Evolutionary conservation across 2,329 filamentous ascomycete genomes (phyloP), one percentile per base, ranked within the genome.

Genomic region (Sclerotinia subarctica): DNA sequence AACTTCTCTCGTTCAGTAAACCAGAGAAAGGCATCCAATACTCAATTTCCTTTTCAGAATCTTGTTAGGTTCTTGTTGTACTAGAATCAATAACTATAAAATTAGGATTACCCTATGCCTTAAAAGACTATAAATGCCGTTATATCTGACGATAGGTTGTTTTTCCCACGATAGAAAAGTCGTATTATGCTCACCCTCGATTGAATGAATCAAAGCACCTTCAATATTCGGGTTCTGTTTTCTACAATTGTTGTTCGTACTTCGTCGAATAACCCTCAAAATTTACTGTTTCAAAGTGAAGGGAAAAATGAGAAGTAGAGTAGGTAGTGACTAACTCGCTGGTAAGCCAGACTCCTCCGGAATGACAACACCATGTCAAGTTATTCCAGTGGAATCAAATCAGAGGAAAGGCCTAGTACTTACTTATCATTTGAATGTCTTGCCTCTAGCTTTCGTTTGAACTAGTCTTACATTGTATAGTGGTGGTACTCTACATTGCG

Each of bases 81-180:
- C 35, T 13, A 38, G 26, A 29, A 53, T 17, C 1, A 32, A 11
- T 5, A 10, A 29, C 19, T 1, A n/a, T 6, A 6, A 15, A 6
- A 2, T n/a, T 5, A 0, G 8, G 3, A 6, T 56, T 13, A n/a
- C 19, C 2, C 17, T 21, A 13, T n/a, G 29, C 15, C 0, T 3
- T 1, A 5, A 56, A 29, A 56, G 1, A 6, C 19, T n/a, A 15
- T 13, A 2, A 3, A 3, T 1, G n/a, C 15, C 53, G 21, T 35
- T 56, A 29, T n/a, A 38, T 19, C 11, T 15, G 21, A 21, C 52
- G 17, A 15, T 32, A 21, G 17, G 2, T 7, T 17, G 17, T 15
- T 32, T 3, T 32, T 21, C 29, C 8, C 11, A 19, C 8, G 21
- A 13, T 21, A 8, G 10, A 8, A 4, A 38, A 13, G 11, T 38